phyloP scores from a whole-genome alignment of 2,329 filamentous ascomycete genomes.

The Didymella pomorum region DNA sequence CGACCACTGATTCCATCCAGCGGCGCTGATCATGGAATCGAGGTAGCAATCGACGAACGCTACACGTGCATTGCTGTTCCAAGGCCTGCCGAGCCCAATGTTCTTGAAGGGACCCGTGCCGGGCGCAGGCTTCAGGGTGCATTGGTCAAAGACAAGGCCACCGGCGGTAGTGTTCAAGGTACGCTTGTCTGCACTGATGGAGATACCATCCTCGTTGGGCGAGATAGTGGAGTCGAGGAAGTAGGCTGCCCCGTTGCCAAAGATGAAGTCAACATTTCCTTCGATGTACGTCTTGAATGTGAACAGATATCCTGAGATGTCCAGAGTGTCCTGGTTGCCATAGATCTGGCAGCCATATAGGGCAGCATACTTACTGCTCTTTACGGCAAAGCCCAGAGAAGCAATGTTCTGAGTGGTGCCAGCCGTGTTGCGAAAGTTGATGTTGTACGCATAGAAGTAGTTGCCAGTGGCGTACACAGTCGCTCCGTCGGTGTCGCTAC shows the following conservation, averaged over 20 bases:
- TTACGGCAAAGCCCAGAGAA: constrained; percentile 53
- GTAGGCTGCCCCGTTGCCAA: constrained; percentile 55
- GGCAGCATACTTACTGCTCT: constrained; percentile 53
- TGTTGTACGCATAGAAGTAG: constrained; percentile 52
- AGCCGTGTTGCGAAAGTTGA: constrained; percentile 53
- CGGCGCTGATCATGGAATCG: constrained; percentile 31
- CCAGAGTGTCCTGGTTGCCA: constrained; percentile 52
- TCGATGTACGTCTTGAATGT: constrained; percentile 53
- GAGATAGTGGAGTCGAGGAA: constrained; percentile 53
- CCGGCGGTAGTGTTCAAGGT: constrained; percentile 49
- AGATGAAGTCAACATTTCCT: constrained; percentile 55
- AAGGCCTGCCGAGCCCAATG: constrained; percentile 39
- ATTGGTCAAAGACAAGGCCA: constrained; percentile 52
- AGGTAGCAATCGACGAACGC: constrained; percentile 30
- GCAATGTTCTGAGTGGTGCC: constrained; percentile 51
- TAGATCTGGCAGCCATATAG: constrained; percentile 51
- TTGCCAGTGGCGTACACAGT: constrained; percentile 54
- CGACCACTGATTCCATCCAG: constrained; percentile 33
- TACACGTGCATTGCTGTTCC: constrained; percentile 32
- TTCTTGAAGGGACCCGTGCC: constrained; percentile 40
- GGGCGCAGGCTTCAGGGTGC: constrained; percentile 40
- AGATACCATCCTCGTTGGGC: constrained; percentile 48
- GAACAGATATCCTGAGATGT: constrained; percentile 51
- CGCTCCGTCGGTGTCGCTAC: constrained; percentile 50
- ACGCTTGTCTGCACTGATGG: constrained; percentile 53